These are phyloP conservation scores for Globisporangium spiculum DNA, from an alignment of 352 stramenopile genomes.

Conservation along the genomic window DNA sequence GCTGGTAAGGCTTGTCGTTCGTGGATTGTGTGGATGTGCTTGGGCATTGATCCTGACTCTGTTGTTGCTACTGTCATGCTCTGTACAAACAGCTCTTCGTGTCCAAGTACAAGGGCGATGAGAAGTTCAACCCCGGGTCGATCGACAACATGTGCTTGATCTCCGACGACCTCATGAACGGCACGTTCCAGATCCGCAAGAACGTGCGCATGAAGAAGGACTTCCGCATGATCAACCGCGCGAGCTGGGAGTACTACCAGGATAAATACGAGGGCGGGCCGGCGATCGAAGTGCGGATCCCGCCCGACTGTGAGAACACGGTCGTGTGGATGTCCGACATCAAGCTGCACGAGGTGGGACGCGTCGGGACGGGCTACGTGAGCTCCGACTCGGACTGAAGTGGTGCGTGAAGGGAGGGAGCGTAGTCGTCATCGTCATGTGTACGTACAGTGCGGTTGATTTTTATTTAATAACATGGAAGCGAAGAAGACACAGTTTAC, in stretches of 20 bases:
- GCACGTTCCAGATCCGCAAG: conserved; percentile 63
- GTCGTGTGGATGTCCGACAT: conserved; percentile 48
- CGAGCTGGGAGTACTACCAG: conserved; percentile 76
- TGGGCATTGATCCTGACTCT: neutral
- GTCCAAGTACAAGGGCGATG: conserved; percentile 65
- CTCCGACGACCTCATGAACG: conserved; percentile 60
- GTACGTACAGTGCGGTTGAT: neutral
- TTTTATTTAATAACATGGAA: conserved; percentile 19
- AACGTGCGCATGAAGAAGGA: conserved; percentile 64
- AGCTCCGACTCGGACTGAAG: conserved; percentile 36
- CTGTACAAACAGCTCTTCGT: conserved; percentile 41
- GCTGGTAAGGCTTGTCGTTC: conserved; percentile 20
- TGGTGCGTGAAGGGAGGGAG: neutral
- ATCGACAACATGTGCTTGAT: conserved; percentile 79
- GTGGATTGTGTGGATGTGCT: neutral
- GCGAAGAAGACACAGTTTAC: conserved; percentile 1
- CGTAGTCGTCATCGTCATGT: neutral
- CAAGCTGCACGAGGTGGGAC: conserved; percentile 46
- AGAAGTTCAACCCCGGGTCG: conserved; percentile 46
- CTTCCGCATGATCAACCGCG: conserved; percentile 80
- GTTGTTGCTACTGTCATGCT: neutral
- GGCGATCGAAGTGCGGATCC: conserved; percentile 68
- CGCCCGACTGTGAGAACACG: conserved; percentile 47
- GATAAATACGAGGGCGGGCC: conserved; percentile 66
- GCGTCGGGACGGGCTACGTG: conserved; percentile 67